Evolutionary conservation across 176 grass and related monocot species (phyloP).

Genomic region (Carex pumila): DNA sequence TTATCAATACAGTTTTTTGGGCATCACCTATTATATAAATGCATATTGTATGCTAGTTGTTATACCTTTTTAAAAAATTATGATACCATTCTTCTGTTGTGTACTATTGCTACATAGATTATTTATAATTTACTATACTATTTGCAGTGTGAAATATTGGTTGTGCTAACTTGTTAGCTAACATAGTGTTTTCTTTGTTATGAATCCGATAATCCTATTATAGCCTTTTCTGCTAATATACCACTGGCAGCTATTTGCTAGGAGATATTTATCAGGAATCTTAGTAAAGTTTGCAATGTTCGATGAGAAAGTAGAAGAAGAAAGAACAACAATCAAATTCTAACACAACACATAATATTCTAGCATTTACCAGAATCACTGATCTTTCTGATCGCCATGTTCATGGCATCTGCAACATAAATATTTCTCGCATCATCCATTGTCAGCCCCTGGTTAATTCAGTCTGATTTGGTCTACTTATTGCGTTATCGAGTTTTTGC

Average conservation of each 20-base stretch:
- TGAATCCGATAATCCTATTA: not conserved
- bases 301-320: not conserved
- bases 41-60: not conserved
- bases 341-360: not conserved
- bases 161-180: not conserved
- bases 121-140: not conserved
- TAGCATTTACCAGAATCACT: constrained; percentile 65
- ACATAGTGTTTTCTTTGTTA: not conserved
- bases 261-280: not conserved
- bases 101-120: not conserved
- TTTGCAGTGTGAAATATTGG: not conserved
- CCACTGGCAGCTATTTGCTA: not conserved
- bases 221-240: not conserved
- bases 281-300: not conserved
- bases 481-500: too few relatives aligned
- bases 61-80: not conserved
- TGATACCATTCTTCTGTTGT: not conserved
- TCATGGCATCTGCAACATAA: constrained; percentile 93
- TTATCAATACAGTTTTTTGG: not conserved
- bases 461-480: too few relatives aligned
- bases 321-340: not conserved
- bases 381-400: constrained; percentile 99
- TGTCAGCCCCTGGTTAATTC: constrained; percentile 44
- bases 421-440: constrained; percentile 83
- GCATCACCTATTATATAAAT: not conserved